Conservation (phyloP, 192 early-diverging fungal species). For the Podila epigama region DNA sequence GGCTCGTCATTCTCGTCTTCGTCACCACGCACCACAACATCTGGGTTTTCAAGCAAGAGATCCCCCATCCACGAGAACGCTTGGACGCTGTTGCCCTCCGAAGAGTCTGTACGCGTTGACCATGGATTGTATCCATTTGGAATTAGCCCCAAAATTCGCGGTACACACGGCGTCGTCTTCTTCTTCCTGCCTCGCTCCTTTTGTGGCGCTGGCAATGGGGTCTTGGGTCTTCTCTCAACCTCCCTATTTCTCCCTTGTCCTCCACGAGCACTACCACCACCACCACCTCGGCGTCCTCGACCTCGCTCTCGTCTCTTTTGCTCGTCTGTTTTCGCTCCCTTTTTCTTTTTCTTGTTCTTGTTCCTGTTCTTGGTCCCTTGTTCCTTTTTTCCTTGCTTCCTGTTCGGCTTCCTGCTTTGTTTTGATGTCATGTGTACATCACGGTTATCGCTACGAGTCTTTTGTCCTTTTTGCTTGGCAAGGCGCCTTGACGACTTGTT, state of each 20-base stretch:
- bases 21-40: not conserved
- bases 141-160: conserved; percentile 34
- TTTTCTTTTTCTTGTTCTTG: conserved; percentile 1
- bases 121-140: conserved; percentile 33
- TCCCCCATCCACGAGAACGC: conserved; percentile 29
- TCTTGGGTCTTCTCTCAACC: no score
- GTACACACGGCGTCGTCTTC: conserved; percentile 2
- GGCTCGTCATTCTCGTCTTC: not conserved
- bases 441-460: no score
- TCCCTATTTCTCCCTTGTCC: not conserved
- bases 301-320: not conserved
- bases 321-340: not conserved
- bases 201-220: not conserved
- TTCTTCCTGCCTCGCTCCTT: not conserved
- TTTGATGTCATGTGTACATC: no score
- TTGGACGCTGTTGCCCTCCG: conserved; percentile 15
- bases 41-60: conserved; percentile 28
- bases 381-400: not conserved
- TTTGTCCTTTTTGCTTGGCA: no score
- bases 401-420: not conserved
- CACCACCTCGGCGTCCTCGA: not conserved
- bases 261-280: no score
- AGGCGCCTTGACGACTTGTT: no score
- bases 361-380: not conserved
- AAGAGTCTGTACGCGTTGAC: conserved; percentile 15